phyloP scores from a whole-genome alignment of 768 basidiomycete genomes.

The Mycena kentingensis region DNA sequence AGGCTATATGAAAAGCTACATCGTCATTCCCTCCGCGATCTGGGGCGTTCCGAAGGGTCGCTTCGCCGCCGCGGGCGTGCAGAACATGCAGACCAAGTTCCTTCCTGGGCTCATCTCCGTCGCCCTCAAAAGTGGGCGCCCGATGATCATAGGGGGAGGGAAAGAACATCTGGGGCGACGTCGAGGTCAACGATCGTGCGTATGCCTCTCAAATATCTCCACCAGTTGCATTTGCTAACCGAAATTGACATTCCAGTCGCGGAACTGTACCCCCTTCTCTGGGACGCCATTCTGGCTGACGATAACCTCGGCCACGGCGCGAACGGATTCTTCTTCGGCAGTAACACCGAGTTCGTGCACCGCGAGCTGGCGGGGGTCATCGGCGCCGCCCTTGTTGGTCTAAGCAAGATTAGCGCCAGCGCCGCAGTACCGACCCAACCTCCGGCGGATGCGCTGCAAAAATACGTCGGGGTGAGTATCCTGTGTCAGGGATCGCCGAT shows the following conservation, averaged over 20 bases:
- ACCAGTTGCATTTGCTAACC: background rate
- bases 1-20: conserved; percentile 32
- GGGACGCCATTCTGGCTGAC: conserved; percentile 16
- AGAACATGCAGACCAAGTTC: conserved; percentile 40
- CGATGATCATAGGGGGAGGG: conserved; percentile 29
- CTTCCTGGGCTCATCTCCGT: conserved; percentile 42
- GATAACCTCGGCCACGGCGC: conserved; percentile 23
- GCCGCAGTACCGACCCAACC: conserved; percentile 3
- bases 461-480: conserved; percentile 5
- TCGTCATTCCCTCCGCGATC: conserved; percentile 30
- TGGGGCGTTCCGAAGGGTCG: conserved; percentile 24
- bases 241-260: conserved; percentile 13
- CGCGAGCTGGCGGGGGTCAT: conserved; percentile 20
- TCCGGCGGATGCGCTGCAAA: conserved; percentile 3
- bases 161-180: conserved; percentile 31
- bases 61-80: conserved; percentile 37
- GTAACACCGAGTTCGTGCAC: conserved; percentile 22
- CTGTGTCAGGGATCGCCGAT: background rate
- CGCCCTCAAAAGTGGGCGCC: conserved; percentile 32
- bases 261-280: conserved; percentile 21
- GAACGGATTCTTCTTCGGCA: conserved; percentile 30
- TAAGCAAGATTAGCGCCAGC: conserved; percentile 17
- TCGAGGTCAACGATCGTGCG: conserved; percentile 28
- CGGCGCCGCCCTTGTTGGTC: conserved; percentile 16
- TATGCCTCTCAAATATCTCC: background rate